Base-by-base conservation (phyloP, 1,284 basidiomycete species). In the Ceratobasidium sp. region DNA sequence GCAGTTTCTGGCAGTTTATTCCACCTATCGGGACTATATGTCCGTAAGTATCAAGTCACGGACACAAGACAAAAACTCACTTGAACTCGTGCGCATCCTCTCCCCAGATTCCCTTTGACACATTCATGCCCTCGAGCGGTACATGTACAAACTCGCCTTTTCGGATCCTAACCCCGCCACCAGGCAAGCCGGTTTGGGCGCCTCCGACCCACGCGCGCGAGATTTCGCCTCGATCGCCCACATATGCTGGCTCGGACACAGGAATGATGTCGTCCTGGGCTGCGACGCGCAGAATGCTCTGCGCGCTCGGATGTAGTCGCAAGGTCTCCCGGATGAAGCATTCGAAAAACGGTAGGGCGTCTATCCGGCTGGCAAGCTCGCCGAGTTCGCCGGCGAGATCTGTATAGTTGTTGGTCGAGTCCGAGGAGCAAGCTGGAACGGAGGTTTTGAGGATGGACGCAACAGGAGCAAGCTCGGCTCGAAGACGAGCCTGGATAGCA, bases 81-180 rank as follows among this genome's bases (percentile, higher is more conserved):
- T 76, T 87, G 83, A 94, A 94, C 33, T 88, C 85, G 91, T 91
- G 93, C 45, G 91, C 91, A 82, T 92, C 89, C 20, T 88, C 84
- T 8, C 93, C 93, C 93, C 93, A 94, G 33, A 94, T 86, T 35
- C 83, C 86, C 77, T 89, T 90, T 81, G 93, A 91, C 47, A 93
- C 83, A 80, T 93, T 93, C 85, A 94, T 90, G 2, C 89, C 92
- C 80, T 94, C 93, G 13, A 94, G 83, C 0, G 93, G 90, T 2
- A 94, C 86, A 82, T 94, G 92, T 10, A 94, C 87, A 67, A 90
- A 88, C 51, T 88, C 90, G 7, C 92, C 93, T 80, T 92, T 92
- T 2, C 85, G 85, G 69, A 94, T 84, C 11, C 82, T 80, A 47
- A 94, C 84, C n/a, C 82, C 86, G 78, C 68, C 51, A 31, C 33